Evolutionary conservation across 495 filamentous ascomycete genomes (phyloP), one percentile per base, ranked within the genome.

Genomic region (Neohortaea acidophila): DNA sequence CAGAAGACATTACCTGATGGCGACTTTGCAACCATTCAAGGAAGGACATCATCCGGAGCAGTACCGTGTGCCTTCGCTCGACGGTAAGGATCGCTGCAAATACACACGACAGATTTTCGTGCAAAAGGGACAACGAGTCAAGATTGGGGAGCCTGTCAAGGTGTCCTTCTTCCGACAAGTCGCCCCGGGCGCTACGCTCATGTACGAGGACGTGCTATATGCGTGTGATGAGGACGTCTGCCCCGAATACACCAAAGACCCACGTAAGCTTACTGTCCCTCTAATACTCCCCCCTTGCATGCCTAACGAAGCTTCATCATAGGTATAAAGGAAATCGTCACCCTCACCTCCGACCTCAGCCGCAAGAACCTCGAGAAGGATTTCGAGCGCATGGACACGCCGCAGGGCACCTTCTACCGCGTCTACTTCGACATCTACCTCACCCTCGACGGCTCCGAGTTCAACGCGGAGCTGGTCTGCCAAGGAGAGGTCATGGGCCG

Each of bases 311-410:
- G n/a, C n/a, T n/a, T 38, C n/a, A 14, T 10, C 36, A 40, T 52
- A 97, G 87, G 86, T 47, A 94, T 97, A 73, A 96, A 96, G 69
- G 89, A 97, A 60, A 84, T 97, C 21, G 91, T 97, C 43, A 97
- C 89, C 2, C 76, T 97, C 27, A 96, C 91, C 7, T 94, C 85
- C 30, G 89, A 97, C 58, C 69, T 97, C 24, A 93, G 84, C 12
- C 79, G 89, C 45, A 97, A 97, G 69, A 96, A 94, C 56, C 75
- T 97, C 1, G 89, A 97, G 59, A 96, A 93, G 58, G 89, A 97
- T 56, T 97, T 97, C 44, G 89, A 97, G 62, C 75, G 91, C 51
- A 97, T 97, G 89, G 89, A 97, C 59, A 97, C 89, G 3, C 89
- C 89, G 1, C 89, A 97, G 56, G 89, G 89, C 39, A 92, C 86